phyloP scores from a whole-genome alignment of 805 yeast genomes.

The Metschnikowia colocasiae region DNA sequence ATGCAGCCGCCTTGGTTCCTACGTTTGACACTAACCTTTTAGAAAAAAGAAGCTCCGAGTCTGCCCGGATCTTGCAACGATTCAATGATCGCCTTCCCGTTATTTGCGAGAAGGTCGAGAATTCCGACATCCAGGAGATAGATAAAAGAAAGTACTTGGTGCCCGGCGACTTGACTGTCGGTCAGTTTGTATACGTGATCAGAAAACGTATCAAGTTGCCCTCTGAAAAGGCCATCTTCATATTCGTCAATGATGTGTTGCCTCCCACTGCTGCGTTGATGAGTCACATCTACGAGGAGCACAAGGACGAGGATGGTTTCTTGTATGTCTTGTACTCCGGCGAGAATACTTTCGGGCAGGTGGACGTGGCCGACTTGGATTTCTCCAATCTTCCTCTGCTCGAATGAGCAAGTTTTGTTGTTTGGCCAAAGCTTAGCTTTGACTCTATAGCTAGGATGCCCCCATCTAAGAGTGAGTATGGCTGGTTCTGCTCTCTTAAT shows the following conservation, averaged over 20 bases:
- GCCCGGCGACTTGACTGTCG: conserved; percentile 93
- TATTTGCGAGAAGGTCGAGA: conserved; percentile 95
- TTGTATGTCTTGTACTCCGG: conserved; percentile 94
- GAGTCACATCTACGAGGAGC: conserved; percentile 93
- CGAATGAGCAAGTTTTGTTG: not conserved
- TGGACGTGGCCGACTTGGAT: conserved; percentile 21
- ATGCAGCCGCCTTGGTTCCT: not conserved
- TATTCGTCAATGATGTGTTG: conserved; percentile 92
- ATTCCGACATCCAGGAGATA: conserved; percentile 91
- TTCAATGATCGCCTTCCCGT: conserved; percentile 93
- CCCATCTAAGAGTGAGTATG: not conserved
- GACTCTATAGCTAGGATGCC: not conserved
- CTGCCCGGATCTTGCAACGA: conserved; percentile 83
- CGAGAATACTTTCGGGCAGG: conserved; percentile 89
- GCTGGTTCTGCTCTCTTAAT: conserved; percentile 3
- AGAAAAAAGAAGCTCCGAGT: conserved; percentile 93
- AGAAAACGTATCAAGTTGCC: conserved; percentile 94
- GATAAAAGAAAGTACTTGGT: conserved; percentile 97
- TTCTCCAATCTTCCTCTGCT: conserved; percentile 12
- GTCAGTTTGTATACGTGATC: conserved; percentile 96
- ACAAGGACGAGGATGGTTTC: conserved; percentile 97
- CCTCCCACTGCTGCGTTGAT: conserved; percentile 98
- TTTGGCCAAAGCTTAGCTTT: not conserved
- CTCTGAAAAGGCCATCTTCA: conserved; percentile 96
- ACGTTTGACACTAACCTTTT: conserved; percentile 12